Evolutionary conservation across 192 early-diverging fungal species (phyloP), one percentile per base, ranked within the genome.

Genomic region (Backusella morwellensis): DNA sequence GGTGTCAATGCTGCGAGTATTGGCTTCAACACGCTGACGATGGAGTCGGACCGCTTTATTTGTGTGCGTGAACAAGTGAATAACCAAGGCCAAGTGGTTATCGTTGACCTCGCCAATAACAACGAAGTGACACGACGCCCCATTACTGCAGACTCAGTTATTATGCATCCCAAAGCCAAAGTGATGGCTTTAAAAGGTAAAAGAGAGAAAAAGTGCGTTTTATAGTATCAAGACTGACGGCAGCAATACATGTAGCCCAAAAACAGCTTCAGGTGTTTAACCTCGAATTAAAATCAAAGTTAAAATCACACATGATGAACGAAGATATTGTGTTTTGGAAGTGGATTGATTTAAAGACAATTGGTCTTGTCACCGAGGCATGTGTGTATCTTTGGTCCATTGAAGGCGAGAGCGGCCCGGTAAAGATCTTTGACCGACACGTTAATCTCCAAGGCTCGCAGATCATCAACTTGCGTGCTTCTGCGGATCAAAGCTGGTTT

Each of bases 1-100:
- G 95, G 95, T 73, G 92, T 99, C 82, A 96, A 97, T 86, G 87
- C 91, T 40, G 92, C 92, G 35, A 95, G 91, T 81, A 99, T 99
- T 81, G 93, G 95, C 75, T 99, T 99, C 86, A 97, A 97, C 83
- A 98, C 95, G 29, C 87, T 99, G 75, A 99, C 98, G 67, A 93
- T 99, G 86, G 96, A 99, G 84, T 98, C 97, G 7, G 97, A 99
- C 85, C 94, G 96, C 77, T 99, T 95, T 87, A 98, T 99, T 78
- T 98, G 97, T 87, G 91, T 98, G 34, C 94, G 98, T 69, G 98
- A 99, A 81, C 92, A 92, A 72, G 90, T 93, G 63, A 91, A 92
- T 77, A 88, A 93, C 77, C 90, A 89, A 79, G 93, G 93, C 83
- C 94, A 96, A 79, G 96, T 98, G 40, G 96, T 96, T 56, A 97